Percentiles rank a stretch among this genome's conserved stretches.
Evolutionary conservation across 108 stramenopile genomes (phyloP).

Genomic region (Nitzschia palea): DNA sequence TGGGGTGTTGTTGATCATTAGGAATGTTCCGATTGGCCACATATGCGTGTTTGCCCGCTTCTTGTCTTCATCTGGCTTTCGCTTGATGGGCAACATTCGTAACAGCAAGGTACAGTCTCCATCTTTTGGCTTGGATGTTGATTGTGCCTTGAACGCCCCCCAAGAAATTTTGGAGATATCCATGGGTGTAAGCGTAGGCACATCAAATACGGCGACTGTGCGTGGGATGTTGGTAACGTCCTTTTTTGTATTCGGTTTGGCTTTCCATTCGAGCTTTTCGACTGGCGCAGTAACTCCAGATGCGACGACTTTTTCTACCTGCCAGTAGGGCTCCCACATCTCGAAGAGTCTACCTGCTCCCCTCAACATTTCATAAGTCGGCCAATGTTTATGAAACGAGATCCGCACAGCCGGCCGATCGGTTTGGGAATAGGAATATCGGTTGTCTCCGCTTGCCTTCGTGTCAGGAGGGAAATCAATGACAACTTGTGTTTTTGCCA

Average conservation of each 20-base stretch:
- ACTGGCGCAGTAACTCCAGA: conserved; percentile 19
- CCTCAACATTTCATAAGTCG: neutral
- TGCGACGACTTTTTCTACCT: conserved; percentile 23
- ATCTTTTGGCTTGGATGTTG: neutral
- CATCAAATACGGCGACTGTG: neutral
- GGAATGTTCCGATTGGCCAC: conserved; percentile 80
- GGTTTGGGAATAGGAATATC: neutral
- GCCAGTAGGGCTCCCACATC: conserved; percentile 68
- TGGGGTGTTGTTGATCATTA: conserved; percentile 25
- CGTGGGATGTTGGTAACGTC: neutral
- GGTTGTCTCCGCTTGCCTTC: neutral
- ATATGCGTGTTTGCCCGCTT: conserved; percentile 70
- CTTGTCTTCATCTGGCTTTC: conserved; percentile 30
- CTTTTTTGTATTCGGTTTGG: neutral
- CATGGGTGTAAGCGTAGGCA: too few relatives aligned
- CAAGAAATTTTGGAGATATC: conserved; percentile 6
- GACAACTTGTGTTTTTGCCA: neutral
- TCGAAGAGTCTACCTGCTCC: conserved; percentile 24
- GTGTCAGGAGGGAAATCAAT: neutral
- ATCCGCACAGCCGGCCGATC: neutral
- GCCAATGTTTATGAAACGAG: neutral
- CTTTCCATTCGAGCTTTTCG: neutral
- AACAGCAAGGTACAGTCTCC: conserved; percentile 53
- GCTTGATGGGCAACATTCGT: conserved; percentile 53
- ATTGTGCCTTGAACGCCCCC: neutral